Evolutionary conservation across 441 rosid species (phyloP).

Genomic region (Biscutella auriculata): DNA sequence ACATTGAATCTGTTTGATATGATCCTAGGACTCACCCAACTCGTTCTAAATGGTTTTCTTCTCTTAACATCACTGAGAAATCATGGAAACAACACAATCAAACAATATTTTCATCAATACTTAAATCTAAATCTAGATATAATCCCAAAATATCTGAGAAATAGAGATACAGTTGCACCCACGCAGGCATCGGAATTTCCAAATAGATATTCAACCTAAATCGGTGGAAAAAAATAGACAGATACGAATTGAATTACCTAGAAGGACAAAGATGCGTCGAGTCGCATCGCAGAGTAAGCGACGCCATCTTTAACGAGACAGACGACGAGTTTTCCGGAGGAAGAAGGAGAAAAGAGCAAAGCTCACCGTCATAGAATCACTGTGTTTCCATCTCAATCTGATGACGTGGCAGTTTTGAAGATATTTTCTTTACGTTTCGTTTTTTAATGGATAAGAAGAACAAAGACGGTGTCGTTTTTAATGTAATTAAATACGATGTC

Average conservation of each 20-base stretch:
- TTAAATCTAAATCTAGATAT: background rate
- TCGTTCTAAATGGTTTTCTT: background rate
- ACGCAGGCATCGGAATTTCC: too few species aligned
- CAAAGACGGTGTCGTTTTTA: too few species aligned
- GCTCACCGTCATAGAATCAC: slow-evolving; percentile 10
- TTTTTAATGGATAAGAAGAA: too few species aligned
- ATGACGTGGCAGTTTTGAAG: too few species aligned
- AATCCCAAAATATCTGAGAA: too few species aligned
- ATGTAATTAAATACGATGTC: too few species aligned
- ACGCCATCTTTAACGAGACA: slow-evolving; percentile 2
- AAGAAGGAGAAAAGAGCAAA: slow-evolving; percentile 3
- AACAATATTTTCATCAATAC: too few species aligned
- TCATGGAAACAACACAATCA: background rate
- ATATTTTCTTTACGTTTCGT: too few species aligned
- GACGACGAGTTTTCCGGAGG: slow-evolving; percentile 2
- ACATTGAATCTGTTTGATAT: slow-evolving; percentile 8
- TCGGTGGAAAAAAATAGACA: too few species aligned
- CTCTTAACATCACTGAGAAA: slow-evolving; percentile 8
- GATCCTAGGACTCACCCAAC: background rate
- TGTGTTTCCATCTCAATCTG: too few species aligned
- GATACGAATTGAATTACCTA: slow-evolving; percentile 8
- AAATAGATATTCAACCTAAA: too few species aligned
- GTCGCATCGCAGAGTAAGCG: background rate
- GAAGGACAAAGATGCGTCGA: background rate
- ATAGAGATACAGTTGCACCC: too few species aligned